A percentile compares a stretch with the other conserved stretches of the same genome.
Evolutionary conservation across 768 basidiomycete genomes (phyloP).

Genomic region (Lactifluus subvellereus): DNA sequence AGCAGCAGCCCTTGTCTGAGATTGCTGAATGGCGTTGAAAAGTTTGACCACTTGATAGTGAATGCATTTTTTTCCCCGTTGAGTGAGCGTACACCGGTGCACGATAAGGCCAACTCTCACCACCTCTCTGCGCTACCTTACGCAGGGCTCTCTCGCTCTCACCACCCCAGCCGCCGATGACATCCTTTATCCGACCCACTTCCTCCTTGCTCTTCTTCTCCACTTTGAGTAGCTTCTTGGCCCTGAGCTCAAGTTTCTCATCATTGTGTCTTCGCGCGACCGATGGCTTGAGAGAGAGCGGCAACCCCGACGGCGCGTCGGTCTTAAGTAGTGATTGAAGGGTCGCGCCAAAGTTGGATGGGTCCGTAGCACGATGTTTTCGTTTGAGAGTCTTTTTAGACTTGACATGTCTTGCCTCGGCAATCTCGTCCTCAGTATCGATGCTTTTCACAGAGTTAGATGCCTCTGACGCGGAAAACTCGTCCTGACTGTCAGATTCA

Average conservation of each 20-base stretch:
- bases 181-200: conserved; percentile 56
- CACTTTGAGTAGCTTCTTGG: conserved; percentile 62
- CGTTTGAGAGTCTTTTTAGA: conserved; percentile 78
- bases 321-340: conserved; percentile 69
- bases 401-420: conserved; percentile 48
- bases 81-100: background rate
- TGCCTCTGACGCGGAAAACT: conserved; percentile 25
- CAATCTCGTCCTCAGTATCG: conserved; percentile 64
- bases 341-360: conserved; percentile 67
- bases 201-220: conserved; percentile 75
- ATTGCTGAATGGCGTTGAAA: conserved; percentile 82
- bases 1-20: conserved; percentile 51
- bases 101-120: conserved; percentile 36
- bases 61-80: background rate
- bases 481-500: conserved; percentile 19
- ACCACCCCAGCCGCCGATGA: conserved; percentile 86
- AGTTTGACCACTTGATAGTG: conserved; percentile 61
- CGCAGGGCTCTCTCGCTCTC: conserved; percentile 70
- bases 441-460: conserved; percentile 24
- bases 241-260: conserved; percentile 66
- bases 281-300: conserved; percentile 76
- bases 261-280: conserved; percentile 62
- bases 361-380: conserved; percentile 73
- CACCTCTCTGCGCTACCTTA: conserved; percentile 84
- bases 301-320: conserved; percentile 59